Evolutionary conservation across 73 alveolate species (phyloP).

Genomic region (Breviolum minutum): DNA sequence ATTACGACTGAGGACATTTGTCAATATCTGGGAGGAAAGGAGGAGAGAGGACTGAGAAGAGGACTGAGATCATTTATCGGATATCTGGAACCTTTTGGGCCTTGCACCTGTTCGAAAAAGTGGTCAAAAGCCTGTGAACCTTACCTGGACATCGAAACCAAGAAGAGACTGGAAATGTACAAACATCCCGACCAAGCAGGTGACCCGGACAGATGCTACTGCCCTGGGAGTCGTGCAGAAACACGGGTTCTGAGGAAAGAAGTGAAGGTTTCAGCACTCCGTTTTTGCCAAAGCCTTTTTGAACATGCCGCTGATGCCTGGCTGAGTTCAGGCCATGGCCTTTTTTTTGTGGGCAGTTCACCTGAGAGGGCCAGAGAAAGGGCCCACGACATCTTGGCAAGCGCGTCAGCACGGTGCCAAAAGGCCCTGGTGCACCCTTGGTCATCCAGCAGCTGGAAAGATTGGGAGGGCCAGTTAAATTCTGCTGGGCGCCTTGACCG

Average conservation of each 20-base stretch:
- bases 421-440: not conserved
- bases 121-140: not conserved
- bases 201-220: too few species aligned
- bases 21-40: not conserved
- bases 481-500: not conserved
- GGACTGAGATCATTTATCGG: too few species aligned
- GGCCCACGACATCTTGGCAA: not conserved
- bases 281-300: not conserved
- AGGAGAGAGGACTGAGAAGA: too few species aligned
- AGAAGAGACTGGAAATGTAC: not conserved
- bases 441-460: not conserved
- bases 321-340: too few species aligned
- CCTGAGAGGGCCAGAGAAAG: not conserved
- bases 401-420: conserved; percentile 3
- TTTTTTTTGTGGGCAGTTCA: too few species aligned
- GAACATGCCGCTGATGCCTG: not conserved
- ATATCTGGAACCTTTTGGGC: too few species aligned
- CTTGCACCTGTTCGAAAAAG: not conserved
- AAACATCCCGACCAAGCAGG: too few species aligned
- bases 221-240: too few species aligned
- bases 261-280: too few species aligned
- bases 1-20: not conserved
- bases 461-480: not conserved
- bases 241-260: too few species aligned
- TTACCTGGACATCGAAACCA: not conserved